Percentiles rank a stretch among this genome's conserved stretches.
Conservation (phyloP, 192 early-diverging fungal species). For the Umbelopsis sp. region DNA sequence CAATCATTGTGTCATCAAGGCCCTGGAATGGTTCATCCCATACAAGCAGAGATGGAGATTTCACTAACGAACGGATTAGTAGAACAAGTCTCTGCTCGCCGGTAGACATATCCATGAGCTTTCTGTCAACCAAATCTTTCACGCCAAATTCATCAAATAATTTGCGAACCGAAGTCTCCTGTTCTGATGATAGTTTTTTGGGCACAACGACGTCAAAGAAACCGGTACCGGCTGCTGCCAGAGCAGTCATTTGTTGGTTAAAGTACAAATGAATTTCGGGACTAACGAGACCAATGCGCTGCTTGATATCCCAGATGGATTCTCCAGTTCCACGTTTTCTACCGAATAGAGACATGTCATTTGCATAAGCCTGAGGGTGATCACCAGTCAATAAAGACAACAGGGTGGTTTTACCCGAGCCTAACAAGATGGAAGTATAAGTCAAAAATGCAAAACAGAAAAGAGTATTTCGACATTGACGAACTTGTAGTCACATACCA, state of each 20-base stretch:
- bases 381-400: slow-evolving; percentile 59
- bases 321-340: slow-evolving; percentile 53
- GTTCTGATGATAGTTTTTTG: slow-evolving; percentile 11
- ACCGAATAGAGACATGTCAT: slow-evolving; percentile 56
- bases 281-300: slow-evolving; percentile 45
- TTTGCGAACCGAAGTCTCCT: slow-evolving; percentile 7
- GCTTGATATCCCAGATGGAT: slow-evolving; percentile 65
- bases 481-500: slow-evolving; percentile 29
- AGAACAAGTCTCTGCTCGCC: slow-evolving; percentile 59
- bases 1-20: slow-evolving; percentile 49
- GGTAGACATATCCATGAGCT: slow-evolving; percentile 39
- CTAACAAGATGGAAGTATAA: slow-evolving; percentile 19
- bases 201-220: slow-evolving; percentile 45
- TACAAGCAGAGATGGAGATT: slow-evolving; percentile 46
- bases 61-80: slow-evolving; percentile 53
- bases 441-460: background rate
- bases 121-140: slow-evolving; percentile 22
- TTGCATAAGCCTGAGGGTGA: slow-evolving; percentile 62
- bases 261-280: slow-evolving; percentile 65
- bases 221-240: slow-evolving; percentile 46
- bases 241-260: slow-evolving; percentile 35
- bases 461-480: background rate
- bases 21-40: slow-evolving; percentile 68
- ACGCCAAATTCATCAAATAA: slow-evolving; percentile 35
- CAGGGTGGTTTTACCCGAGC: slow-evolving; percentile 61